phyloP scores from a whole-genome alignment of 2,329 filamentous ascomycete species.

The Westerdykella sp. region DNA sequence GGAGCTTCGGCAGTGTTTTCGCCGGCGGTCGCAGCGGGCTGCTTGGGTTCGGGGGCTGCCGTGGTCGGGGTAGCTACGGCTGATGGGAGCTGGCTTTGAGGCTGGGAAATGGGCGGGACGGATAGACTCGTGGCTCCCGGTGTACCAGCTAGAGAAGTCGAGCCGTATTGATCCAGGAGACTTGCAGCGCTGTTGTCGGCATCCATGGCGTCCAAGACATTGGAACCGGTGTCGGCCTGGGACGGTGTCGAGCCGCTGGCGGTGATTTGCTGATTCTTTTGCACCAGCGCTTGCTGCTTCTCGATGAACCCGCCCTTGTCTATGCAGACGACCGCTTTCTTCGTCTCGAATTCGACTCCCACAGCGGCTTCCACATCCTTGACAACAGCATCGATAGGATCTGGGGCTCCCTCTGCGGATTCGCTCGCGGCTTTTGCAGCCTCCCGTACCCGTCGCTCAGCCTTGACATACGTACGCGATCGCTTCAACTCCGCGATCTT shows the following conservation, averaged over 20 bases:
- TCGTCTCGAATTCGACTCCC: conserved; percentile 59
- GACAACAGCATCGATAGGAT: conserved; percentile 65
- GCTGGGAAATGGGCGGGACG: conserved; percentile 49
- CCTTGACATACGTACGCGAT: conserved; percentile 61
- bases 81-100: conserved; percentile 54
- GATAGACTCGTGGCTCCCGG: conserved; percentile 53
- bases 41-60: conserved; percentile 10
- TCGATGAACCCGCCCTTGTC: conserved; percentile 69
- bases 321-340: conserved; percentile 62
- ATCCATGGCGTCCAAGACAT: conserved; percentile 25
- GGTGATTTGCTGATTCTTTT: conserved; percentile 23
- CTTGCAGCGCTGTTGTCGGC: conserved; percentile 47
- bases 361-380: conserved; percentile 65
- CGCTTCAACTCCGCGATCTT: conserved; percentile 69
- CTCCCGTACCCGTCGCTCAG: conserved; percentile 69
- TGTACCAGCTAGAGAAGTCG: conserved; percentile 55
- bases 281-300: conserved; percentile 21
- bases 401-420: conserved; percentile 15
- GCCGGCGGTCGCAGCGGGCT: not conserved
- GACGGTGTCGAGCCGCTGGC: conserved; percentile 21
- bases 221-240: conserved; percentile 31
- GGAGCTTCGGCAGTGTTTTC: conserved; percentile 22
- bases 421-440: conserved; percentile 20
- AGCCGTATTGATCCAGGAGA: conserved; percentile 63
- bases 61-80: conserved; percentile 51